Base-by-base conservation (phyloP, 2,329 filamentous ascomycete genomes). In the Nothophaeocryptopus gaeumannii region DNA sequence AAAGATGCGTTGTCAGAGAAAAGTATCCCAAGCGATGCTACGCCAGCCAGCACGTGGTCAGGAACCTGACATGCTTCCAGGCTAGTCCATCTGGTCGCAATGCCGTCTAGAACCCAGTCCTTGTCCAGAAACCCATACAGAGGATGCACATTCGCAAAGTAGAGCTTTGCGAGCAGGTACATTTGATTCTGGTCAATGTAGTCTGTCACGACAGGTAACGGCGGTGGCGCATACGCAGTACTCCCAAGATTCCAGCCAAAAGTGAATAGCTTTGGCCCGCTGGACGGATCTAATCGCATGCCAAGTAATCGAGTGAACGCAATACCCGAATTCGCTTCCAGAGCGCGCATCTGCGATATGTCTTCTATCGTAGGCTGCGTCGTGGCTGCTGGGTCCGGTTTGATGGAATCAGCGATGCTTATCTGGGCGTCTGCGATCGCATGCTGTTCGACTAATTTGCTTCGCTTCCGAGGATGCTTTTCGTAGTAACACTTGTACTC, bases 291-390 rank as follows among this genome's bases (percentile, higher is more conserved):
- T 14, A 81, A 69, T 37, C 74, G 72, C 37, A 80, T 68, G 0
- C 75, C 79, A 32, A 82, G 65, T 15, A 74, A 71, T 46, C 78
- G 67, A 8, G 80, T 73, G 59, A 82, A 82, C 0, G 78, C 78
- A 0, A 79, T 76, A 0, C 78, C 78, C 0, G 78, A 81, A 53
- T 82, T 82, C 32, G 77, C 79, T 54, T 82, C 78, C 3, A 81
- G 65, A 0, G 76, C 77, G 5, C 68, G 68, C 37, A 72, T 54
- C 50, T 66, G 64, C 8, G 57, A 56, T 8, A 59, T 39, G 34
- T 67, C 64, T 46, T 67, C 63, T 12, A 54, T 40, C 16, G 48
- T 57, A 8, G 59, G 50, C 20, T 26, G 20, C 3, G 20, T 26
- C 20, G 20, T 4, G 30, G 45, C 31, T 47, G 50, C 39, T 14